Evolutionary conservation across 177 flowering plant genomes (phyloP), one percentile per base, ranked within the genome.

Genomic region (Tripterygium wilfordii): DNA sequence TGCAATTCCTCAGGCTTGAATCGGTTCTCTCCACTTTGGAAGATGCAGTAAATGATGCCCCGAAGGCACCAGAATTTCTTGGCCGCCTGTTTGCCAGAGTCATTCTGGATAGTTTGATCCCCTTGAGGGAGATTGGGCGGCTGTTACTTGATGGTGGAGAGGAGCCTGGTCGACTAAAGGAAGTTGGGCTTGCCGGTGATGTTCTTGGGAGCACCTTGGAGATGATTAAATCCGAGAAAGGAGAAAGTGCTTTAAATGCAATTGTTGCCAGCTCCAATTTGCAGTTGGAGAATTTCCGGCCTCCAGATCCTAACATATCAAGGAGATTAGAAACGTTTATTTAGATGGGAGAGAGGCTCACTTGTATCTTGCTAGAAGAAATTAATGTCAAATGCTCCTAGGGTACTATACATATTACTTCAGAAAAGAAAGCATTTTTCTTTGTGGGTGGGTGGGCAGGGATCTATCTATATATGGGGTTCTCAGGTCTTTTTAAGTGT

Each of bases 1-100:
- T 14, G 1, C 15, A 28, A 35, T 25, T 31, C 48, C 4, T 22
- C 68, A 89, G 97, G 73, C 80, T 89, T 55, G 88, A 87, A 56
- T 67, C 70, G 18, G 97, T 84, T 53, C 74, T 87, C 3, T 16
- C 63, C 10, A 69, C 60, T 4, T 61, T 89, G 66, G 94, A 84
- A 60, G 97, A 89, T 59, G 79, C 83, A 2, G 86, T 82, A 0
- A 86, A 57, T 54, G 97, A 89, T 66, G 97, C 97, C 37, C 97
- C 97, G 0, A 80, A 38, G 63, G 97, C 97, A 40, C 63, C 86
- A 4, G 90, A 84, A 32, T 89, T 76, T 65, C 84, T 89, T n/a
- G 97, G 96, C 2, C 57, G 58, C 4, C 66, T 88, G 14, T 78
- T 88, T 49, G 95, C 62, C n/a, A 77, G 59, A 48, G 53, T 68